Evolutionary conservation across 2,329 filamentous ascomycete genomes (phyloP).

Genomic region (Pestalotiopsis sp.): DNA sequence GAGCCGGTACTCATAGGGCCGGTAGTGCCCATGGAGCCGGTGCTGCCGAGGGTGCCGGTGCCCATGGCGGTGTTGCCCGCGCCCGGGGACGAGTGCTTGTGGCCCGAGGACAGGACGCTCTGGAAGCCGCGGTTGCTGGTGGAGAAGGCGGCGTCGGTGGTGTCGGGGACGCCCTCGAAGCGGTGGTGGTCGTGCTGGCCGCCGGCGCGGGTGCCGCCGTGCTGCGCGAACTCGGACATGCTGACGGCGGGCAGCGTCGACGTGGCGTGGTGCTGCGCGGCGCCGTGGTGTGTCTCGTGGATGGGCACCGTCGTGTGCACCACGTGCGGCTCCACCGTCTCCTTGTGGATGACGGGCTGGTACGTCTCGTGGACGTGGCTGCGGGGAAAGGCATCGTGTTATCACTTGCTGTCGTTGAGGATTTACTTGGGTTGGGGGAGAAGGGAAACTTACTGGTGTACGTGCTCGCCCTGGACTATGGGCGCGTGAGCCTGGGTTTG

Average conservation of each 20-base stretch:
- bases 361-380: constrained; percentile 65
- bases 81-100: background rate
- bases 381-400: constrained; percentile 17
- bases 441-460: constrained; percentile 48
- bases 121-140: background rate
- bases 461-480: constrained; percentile 58
- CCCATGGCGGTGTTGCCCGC: background rate
- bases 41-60: constrained; percentile 3
- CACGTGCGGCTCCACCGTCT: constrained; percentile 65
- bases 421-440: too few relatives aligned
- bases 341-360: constrained; percentile 70
- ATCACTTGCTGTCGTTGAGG: too few relatives aligned
- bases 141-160: background rate
- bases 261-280: constrained; percentile 64
- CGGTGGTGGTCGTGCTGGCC: constrained; percentile 57
- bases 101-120: background rate
- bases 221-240: constrained; percentile 60
- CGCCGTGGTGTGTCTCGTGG: constrained; percentile 70
- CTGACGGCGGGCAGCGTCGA: constrained; percentile 64
- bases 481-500: constrained; percentile 49
- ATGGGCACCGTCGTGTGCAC: constrained; percentile 72
- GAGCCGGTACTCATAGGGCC: background rate
- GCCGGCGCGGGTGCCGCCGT: constrained; percentile 54
- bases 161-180: constrained; percentile 59
- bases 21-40: background rate